A percentile compares a stretch with the other conserved stretches of the same genome.
Evolutionary conservation across 108 stramenopile species (phyloP).

Genomic region (Cyclostephanos tholiformis): DNA sequence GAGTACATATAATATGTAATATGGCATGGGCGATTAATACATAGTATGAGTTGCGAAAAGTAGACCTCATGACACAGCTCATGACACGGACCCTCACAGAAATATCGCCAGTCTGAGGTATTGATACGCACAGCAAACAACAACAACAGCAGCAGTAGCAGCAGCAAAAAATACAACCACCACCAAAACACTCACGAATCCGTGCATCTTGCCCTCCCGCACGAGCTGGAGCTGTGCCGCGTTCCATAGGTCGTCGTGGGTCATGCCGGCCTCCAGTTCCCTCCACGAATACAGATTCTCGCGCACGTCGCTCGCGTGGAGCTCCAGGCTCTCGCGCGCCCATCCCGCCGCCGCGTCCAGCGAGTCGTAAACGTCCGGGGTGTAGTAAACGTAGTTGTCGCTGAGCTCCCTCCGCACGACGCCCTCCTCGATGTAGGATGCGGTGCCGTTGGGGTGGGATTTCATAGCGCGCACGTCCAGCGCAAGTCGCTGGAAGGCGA

Average conservation of each 20-base stretch:
- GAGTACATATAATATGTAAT: neutral
- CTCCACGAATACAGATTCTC: conserved; percentile 82
- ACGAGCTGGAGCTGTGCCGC: conserved; percentile 95
- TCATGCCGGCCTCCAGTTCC: conserved; percentile 83
- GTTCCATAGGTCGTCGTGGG: conserved; percentile 99
- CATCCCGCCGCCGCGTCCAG: conserved; percentile 87
- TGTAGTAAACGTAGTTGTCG: conserved; percentile 97
- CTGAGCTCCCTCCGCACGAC: conserved; percentile 94
- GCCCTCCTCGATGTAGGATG: conserved; percentile 94
- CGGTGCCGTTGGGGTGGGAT: conserved; percentile 74
- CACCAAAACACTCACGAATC: conserved; percentile 71
- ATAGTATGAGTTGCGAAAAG: neutral
- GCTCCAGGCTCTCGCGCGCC: conserved; percentile 89
- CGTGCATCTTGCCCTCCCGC: conserved; percentile 95
- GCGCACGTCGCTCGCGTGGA: conserved; percentile 87
- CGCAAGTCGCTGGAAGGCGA: conserved; percentile 84
- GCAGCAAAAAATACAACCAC: neutral
- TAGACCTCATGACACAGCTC: too few relatives aligned
- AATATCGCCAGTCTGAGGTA: too few relatives aligned
- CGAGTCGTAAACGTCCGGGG: conserved; percentile 86
- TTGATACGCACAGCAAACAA: neutral
- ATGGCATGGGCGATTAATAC: too few relatives aligned
- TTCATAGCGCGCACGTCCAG: conserved; percentile 71
- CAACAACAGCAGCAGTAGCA: neutral
- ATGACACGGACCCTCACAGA: too few relatives aligned